Conservation (phyloP, 1,139 yeast genomes). For the Diutina siamensis region DNA sequence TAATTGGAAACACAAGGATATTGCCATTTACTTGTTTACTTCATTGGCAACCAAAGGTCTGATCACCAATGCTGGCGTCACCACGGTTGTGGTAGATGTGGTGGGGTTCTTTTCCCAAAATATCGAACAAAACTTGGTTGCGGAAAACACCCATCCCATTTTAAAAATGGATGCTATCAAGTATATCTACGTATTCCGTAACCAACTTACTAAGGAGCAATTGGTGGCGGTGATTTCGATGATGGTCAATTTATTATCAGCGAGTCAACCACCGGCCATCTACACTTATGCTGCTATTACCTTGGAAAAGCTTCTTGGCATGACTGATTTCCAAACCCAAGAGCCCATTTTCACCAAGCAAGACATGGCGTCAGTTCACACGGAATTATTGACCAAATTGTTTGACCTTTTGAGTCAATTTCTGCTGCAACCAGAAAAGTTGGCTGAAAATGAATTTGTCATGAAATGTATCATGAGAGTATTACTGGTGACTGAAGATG, state of each 20-base stretch:
- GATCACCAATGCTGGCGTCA: conserved; percentile 77
- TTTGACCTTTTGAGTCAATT: conserved; percentile 47
- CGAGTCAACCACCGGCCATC: conserved; percentile 60
- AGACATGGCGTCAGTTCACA: conserved; percentile 44
- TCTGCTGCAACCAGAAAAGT: conserved; percentile 59
- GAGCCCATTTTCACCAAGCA: conserved; percentile 52
- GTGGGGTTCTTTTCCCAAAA: conserved; percentile 73
- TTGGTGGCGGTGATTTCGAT: conserved; percentile 72
- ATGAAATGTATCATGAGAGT: conserved; percentile 86
- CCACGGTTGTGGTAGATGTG: conserved; percentile 72
- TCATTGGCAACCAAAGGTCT: conserved; percentile 88
- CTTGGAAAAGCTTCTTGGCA: conserved; percentile 73
- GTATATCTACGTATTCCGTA: conserved; percentile 80
- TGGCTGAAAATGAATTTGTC: conserved; percentile 90
- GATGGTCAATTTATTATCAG: conserved; percentile 53
- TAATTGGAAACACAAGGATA: conserved; percentile 76
- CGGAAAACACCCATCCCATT: conserved; percentile 42
- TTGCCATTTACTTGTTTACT: conserved; percentile 76
- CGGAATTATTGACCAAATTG: conserved; percentile 47
- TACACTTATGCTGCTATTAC: conserved; percentile 92
- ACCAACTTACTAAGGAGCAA: conserved; percentile 83
- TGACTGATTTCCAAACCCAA: conserved; percentile 45
- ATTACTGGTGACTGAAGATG: conserved; percentile 61
- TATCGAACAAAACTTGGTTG: conserved; percentile 64
- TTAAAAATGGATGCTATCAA: conserved; percentile 87